phyloP scores from a whole-genome alignment of 1,139 yeast species.

The Meyerozyma smithsonii region DNA sequence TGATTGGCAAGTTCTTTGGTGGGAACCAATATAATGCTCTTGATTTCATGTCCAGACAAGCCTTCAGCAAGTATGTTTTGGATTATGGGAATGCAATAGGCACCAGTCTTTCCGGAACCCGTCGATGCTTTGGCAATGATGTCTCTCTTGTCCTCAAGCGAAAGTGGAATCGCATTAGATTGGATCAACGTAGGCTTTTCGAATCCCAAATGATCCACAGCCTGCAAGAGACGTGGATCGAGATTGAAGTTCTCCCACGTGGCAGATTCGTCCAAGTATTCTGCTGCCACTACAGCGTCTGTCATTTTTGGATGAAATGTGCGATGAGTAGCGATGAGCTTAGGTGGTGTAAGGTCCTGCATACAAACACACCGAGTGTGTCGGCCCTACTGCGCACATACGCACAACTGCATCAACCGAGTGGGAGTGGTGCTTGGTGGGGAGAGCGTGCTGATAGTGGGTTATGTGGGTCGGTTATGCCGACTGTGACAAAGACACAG shows the following conservation, averaged over 20 bases:
- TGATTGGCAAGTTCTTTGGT: constrained; percentile 84
- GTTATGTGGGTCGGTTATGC: too few species aligned
- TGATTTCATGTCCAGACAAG: constrained; percentile 24
- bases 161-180: constrained; percentile 86
- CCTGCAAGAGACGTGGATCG: constrained; percentile 81
- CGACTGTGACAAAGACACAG: background rate
- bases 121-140: constrained; percentile 86
- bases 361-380: background rate
- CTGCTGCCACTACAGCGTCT: constrained; percentile 38
- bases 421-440: too few species aligned
- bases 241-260: constrained; percentile 68
- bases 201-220: constrained; percentile 77
- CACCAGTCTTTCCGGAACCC: constrained; percentile 89
- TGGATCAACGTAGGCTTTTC: constrained; percentile 86
- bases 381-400: too few species aligned
- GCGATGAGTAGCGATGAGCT: constrained; percentile 2
- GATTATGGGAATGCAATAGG: constrained; percentile 74
- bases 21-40: constrained; percentile 72
- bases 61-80: constrained; percentile 52
- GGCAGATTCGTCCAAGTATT: constrained; percentile 65
- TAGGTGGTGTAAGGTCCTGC: background rate
- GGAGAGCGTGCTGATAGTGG: too few species aligned
- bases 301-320: constrained; percentile 7
- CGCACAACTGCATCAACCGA: too few species aligned
- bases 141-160: constrained; percentile 80